Evolutionary conservation across 257 asterid species (phyloP).

Genomic region (Voacanga thouarsii): DNA sequence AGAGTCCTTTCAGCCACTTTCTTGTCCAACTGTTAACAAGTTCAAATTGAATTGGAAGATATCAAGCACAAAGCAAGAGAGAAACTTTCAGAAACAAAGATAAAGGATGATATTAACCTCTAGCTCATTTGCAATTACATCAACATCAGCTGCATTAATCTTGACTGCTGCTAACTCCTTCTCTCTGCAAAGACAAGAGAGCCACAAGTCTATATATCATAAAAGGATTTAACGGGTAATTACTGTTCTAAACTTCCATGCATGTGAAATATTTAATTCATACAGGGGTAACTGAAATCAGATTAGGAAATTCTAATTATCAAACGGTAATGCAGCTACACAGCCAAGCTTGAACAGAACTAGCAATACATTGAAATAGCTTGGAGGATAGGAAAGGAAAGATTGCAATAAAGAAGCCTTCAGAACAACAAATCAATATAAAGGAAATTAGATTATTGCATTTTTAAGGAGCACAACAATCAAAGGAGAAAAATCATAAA

Average conservation of each 20-base stretch:
- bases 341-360: not conserved
- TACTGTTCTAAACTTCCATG: not conserved
- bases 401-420: not conserved
- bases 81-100: not conserved
- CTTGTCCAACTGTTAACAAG: slow-evolving; percentile 63
- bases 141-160: slow-evolving; percentile 82
- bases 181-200: slow-evolving; percentile 52
- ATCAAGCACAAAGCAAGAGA: not conserved
- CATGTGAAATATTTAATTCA: not conserved
- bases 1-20: slow-evolving; percentile 84
- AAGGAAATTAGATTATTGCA: not conserved
- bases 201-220: not conserved
- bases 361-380: not conserved
- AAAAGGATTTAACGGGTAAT: not conserved
- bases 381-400: not conserved
- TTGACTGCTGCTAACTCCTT: slow-evolving; percentile 91
- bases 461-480: not conserved
- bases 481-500: not conserved
- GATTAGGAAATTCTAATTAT: not conserved
- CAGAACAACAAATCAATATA: not conserved
- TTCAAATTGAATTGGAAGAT: not conserved
- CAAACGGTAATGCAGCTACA: not conserved
- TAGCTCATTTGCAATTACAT: slow-evolving; percentile 78
- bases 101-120: slow-evolving; percentile 44
- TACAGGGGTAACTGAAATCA: not conserved